phyloP scores from a whole-genome alignment of 1,139 yeast genomes.

The Taiozyma onychis region DNA sequence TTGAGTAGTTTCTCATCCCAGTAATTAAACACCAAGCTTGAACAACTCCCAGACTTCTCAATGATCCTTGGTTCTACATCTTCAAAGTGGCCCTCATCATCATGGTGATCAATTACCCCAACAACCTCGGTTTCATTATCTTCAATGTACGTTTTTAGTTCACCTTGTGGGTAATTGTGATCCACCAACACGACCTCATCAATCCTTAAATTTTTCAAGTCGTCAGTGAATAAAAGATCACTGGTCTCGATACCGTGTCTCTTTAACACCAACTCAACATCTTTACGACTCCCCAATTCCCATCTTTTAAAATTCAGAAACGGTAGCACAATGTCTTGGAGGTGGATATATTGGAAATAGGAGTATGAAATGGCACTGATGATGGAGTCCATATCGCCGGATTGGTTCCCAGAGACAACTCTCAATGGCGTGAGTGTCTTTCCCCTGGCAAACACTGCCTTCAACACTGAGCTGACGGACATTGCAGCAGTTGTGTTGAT shows the following conservation, averaged over 20 bases:
- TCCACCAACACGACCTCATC: constrained; percentile 64
- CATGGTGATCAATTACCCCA: constrained; percentile 84
- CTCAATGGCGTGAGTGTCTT: not conserved
- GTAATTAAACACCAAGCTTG: constrained; percentile 62
- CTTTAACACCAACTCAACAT: constrained; percentile 50
- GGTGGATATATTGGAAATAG: constrained; percentile 37
- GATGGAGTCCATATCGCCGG: constrained; percentile 80
- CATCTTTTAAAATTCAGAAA: constrained; percentile 62
- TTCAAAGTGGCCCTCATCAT: constrained; percentile 51
- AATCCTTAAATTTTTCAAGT: constrained; percentile 26
- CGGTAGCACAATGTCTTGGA: constrained; percentile 39
- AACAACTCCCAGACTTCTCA: constrained; percentile 67
- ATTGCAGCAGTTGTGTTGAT: not conserved
- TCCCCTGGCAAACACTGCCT: not conserved
- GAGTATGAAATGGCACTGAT: constrained; percentile 70
- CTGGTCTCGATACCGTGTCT: constrained; percentile 43
- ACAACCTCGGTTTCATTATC: constrained; percentile 29
- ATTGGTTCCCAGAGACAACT: constrained; percentile 62
- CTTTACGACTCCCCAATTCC: constrained; percentile 68
- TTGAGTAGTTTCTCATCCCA: constrained; percentile 35
- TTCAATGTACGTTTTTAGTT: constrained; percentile 26
- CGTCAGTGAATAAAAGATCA: constrained; percentile 62
- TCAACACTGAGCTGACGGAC: not conserved
- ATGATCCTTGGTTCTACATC: constrained; percentile 56
- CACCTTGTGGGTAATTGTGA: constrained; percentile 69